These are phyloP conservation scores for Raffaelea deltoideospora DNA, from an alignment of 2,329 filamentous ascomycete species.

Conservation along the genomic window DNA sequence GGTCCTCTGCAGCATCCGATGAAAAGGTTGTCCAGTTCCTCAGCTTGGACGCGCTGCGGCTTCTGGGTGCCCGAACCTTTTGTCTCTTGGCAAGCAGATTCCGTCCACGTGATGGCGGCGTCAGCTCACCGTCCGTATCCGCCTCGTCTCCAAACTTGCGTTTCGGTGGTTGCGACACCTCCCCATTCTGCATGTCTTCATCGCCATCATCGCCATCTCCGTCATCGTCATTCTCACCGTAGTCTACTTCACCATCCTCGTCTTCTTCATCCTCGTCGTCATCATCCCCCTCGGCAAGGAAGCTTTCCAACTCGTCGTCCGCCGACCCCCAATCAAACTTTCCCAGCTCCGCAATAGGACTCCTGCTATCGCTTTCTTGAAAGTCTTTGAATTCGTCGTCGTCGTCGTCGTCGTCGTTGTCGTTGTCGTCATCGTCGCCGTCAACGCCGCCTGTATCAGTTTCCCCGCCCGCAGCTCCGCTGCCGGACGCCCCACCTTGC, in stretches of 20 bases:
- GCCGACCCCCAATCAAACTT: conserved; percentile 46
- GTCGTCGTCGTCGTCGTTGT: conserved; percentile 17
- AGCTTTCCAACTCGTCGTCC: conserved; percentile 63
- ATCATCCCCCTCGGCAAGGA: conserved; percentile 43
- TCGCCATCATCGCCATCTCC: conserved; percentile 23
- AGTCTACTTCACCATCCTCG: conserved; percentile 14
- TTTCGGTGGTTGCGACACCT: conserved; percentile 13
- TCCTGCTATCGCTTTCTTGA: conserved; percentile 26
- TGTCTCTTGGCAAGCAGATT: conserved; percentile 36
- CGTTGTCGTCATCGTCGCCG: conserved; percentile 16
- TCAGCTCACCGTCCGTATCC: conserved; percentile 17
- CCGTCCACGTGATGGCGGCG: conserved; percentile 14
- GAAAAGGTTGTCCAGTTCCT: conserved; percentile 20
- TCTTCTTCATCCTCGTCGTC: conserved; percentile 26
- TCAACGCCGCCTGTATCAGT: conserved; percentile 24
- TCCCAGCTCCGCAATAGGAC: conserved; percentile 40
- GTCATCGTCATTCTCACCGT: conserved; percentile 19
- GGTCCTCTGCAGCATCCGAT: no score
- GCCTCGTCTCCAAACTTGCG: conserved; percentile 16
- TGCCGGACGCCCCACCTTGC: no score
- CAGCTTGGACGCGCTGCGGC: conserved; percentile 29
- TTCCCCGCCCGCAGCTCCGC: neutral
- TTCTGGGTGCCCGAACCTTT: conserved; percentile 25
- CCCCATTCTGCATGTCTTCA: conserved; percentile 13
- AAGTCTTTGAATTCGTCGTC: conserved; percentile 30